Evolutionary conservation across 1,284 basidiomycete species (phyloP).

Genomic region (Fistulinella staudtii): DNA sequence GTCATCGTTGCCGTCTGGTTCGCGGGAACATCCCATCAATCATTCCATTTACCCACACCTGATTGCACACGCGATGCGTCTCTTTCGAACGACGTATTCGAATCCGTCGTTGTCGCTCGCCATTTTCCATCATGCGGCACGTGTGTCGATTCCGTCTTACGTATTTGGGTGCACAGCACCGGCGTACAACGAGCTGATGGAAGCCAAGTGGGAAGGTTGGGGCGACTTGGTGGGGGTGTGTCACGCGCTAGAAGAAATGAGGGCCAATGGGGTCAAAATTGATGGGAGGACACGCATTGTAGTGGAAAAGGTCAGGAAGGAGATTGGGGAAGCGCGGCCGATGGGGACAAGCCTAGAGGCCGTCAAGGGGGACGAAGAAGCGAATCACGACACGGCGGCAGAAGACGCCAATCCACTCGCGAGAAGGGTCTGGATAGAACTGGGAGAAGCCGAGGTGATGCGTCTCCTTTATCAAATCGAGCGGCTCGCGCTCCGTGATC

Average conservation of each 20-base stretch:
- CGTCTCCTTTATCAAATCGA: conserved; percentile 39
- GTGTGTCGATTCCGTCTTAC: conserved; percentile 71
- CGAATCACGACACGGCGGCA: neutral
- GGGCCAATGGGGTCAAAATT: conserved; percentile 65
- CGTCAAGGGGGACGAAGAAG: conserved; percentile 40
- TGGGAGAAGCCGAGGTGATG: conserved; percentile 35
- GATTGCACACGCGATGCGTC: conserved; percentile 68
- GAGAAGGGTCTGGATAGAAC: conserved; percentile 15
- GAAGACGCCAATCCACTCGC: conserved; percentile 16
- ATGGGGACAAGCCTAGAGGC: conserved; percentile 10
- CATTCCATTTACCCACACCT: conserved; percentile 69
- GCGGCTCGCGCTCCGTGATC: conserved; percentile 30
- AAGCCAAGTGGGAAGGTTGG: conserved; percentile 78
- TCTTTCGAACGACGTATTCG: conserved; percentile 70
- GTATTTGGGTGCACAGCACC: conserved; percentile 82
- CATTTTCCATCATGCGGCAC: conserved; percentile 74
- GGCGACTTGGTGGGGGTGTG: conserved; percentile 72
- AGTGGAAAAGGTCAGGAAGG: conserved; percentile 62
- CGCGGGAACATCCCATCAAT: conserved; percentile 41
- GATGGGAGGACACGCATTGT: conserved; percentile 59
- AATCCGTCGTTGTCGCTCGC: conserved; percentile 82
- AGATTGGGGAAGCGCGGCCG: conserved; percentile 49
- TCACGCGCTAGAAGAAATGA: conserved; percentile 77
- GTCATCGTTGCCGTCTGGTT: conserved; percentile 4
- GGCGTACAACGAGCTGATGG: conserved; percentile 82